Conservation (phyloP, 2,329 filamentous ascomycete genomes). For the Xylaria sp. region DNA sequence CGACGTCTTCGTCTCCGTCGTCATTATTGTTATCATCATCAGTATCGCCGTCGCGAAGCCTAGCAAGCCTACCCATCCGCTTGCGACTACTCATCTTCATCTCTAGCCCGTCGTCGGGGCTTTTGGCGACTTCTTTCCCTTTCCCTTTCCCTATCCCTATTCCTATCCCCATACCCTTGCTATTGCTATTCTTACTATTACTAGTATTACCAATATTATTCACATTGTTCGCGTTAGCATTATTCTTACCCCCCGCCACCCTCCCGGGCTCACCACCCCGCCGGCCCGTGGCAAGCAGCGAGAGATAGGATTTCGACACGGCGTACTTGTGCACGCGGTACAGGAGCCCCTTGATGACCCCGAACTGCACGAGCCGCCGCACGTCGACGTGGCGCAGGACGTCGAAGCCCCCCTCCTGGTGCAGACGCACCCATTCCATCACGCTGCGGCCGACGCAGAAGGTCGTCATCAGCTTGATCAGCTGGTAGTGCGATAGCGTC, state of each 20-base stretch:
- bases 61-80: constrained; percentile 8
- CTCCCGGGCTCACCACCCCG: constrained; percentile 48
- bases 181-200: too few relatives aligned
- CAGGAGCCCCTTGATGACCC: constrained; percentile 92
- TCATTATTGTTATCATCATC: background rate
- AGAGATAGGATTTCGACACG: constrained; percentile 72
- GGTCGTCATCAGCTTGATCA: constrained; percentile 87
- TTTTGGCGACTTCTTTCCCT: constrained; percentile 9
- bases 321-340: constrained; percentile 95
- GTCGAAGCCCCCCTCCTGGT: constrained; percentile 72
- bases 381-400: constrained; percentile 84
- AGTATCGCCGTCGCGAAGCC: background rate
- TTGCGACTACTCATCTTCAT: constrained; percentile 31
- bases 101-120: constrained; percentile 30
- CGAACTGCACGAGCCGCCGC: constrained; percentile 92
- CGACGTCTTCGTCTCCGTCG: background rate
- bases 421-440: constrained; percentile 84
- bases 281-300: constrained; percentile 65
- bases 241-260: constrained; percentile 19
- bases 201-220: background rate
- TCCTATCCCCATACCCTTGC: background rate
- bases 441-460: constrained; percentile 86
- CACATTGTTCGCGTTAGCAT: background rate
- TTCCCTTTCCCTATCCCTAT: constrained; percentile 38
- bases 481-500: constrained; percentile 63